phyloP scores from a whole-genome alignment of 306 rosid species.

The Castanea sativa region DNA sequence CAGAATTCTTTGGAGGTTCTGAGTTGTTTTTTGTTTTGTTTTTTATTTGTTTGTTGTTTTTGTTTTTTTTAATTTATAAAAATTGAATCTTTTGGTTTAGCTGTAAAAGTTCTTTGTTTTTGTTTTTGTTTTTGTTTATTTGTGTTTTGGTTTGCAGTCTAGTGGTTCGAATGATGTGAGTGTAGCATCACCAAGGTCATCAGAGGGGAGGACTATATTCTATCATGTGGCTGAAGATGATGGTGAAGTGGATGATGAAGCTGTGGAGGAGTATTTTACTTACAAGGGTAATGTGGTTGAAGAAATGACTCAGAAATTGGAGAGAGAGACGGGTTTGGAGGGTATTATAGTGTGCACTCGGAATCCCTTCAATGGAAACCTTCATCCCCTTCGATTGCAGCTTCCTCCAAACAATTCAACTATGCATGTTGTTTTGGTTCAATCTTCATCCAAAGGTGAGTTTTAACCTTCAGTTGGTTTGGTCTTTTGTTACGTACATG shows the following conservation, averaged over 20 bases:
- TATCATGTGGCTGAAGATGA: constrained; percentile 78
- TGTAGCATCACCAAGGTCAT: constrained; percentile 39
- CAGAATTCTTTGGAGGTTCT: constrained; percentile 54
- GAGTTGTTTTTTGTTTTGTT: too few species aligned
- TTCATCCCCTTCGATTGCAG: constrained; percentile 85
- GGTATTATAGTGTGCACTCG: constrained; percentile 68
- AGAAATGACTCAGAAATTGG: constrained; percentile 63
- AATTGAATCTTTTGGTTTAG: neutral
- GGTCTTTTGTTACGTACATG: neutral
- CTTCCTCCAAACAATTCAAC: constrained; percentile 89
- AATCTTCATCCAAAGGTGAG: constrained; percentile 59
- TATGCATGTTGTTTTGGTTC: constrained; percentile 71
- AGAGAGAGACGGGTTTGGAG: constrained; percentile 74
- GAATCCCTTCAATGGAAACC: constrained; percentile 76
- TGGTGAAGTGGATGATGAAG: constrained; percentile 71
- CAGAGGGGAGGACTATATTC: constrained; percentile 74
- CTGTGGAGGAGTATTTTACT: constrained; percentile 40
- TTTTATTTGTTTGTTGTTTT: too few species aligned
- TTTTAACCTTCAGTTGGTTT: constrained; percentile 5
- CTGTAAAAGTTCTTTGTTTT: neutral
- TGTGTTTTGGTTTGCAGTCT: constrained; percentile 41
- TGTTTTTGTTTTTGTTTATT: neutral
- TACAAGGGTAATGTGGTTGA: constrained; percentile 83
- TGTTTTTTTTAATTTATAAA: neutral
- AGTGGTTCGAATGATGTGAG: constrained; percentile 37